Conservation (phyloP, 2,329 filamentous ascomycete species). For the Aureobasidium lini region DNA sequence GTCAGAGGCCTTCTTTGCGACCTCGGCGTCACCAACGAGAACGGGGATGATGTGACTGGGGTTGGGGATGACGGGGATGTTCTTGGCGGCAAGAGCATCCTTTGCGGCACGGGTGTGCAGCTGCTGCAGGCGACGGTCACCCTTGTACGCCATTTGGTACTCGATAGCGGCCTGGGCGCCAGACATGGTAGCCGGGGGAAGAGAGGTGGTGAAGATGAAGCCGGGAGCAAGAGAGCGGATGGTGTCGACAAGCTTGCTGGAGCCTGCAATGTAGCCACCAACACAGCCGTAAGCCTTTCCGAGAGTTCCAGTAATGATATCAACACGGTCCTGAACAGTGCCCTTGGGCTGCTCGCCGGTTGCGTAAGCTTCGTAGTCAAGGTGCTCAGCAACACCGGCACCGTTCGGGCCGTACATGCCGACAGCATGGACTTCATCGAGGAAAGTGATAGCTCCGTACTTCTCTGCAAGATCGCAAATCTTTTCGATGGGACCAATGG, state of each 20-base stretch:
- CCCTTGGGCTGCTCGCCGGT: conserved; percentile 61
- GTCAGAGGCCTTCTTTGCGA: conserved; percentile 87
- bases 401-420: conserved; percentile 98
- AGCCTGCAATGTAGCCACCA: conserved; percentile 94
- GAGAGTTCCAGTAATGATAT: conserved; percentile 95
- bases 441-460: conserved; percentile 93
- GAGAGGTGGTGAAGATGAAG: conserved; percentile 97
- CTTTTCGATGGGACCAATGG: conserved; percentile 87
- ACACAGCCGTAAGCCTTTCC: conserved; percentile 98
- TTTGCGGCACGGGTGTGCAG: conserved; percentile 94
- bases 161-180: conserved; percentile 87
- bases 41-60: conserved; percentile 94
- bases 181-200: conserved; percentile 94
- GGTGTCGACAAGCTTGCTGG: conserved; percentile 76
- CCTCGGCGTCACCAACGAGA: conserved; percentile 85
- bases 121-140: conserved; percentile 87
- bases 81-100: conserved; percentile 64
- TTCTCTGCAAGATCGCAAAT: conserved; percentile 96
- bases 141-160: conserved; percentile 79
- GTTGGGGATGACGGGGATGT: conserved; percentile 96
- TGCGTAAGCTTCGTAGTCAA: conserved; percentile 83
- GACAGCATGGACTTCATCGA: conserved; percentile 97
- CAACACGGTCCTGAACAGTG: conserved; percentile 89
- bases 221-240: conserved; percentile 91
- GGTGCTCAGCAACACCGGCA: conserved; percentile 92